Percentiles rank a stretch among this genome's conserved stretches.
phyloP scores from a whole-genome alignment of 495 filamentous ascomycete genomes.

The Chlorociboria aeruginascens region DNA sequence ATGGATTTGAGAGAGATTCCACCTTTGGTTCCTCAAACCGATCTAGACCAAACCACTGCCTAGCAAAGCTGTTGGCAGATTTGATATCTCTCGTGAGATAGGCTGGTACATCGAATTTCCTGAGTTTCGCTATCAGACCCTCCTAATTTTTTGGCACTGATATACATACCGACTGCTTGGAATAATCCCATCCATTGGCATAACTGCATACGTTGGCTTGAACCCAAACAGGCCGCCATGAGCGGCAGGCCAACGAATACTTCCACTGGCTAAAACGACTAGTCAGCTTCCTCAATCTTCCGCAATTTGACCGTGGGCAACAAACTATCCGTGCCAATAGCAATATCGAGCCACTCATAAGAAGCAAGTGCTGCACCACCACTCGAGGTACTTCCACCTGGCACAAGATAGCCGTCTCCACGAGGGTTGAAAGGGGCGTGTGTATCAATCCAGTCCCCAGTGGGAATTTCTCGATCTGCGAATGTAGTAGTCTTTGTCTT shows the following conservation, averaged over 20 bases:
- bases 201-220: too few relatives aligned
- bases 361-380: constrained; percentile 26
- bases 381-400: constrained; percentile 26
- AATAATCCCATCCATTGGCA: too few relatives aligned
- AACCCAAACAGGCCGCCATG: constrained; percentile 19
- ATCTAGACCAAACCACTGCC: too few relatives aligned
- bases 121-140: too few relatives aligned
- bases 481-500: constrained; percentile 49
- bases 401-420: constrained; percentile 32
- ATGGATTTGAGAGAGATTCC: too few relatives aligned
- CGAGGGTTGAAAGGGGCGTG: constrained; percentile 31
- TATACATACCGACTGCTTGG: too few relatives aligned
- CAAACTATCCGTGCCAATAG: constrained; percentile 17
- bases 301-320: not conserved
- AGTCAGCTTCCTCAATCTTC: not conserved
- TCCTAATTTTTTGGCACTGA: too few relatives aligned
- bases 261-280: constrained; percentile 5
- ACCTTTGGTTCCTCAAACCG: too few relatives aligned
- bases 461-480: constrained; percentile 37
- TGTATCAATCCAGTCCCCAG: constrained; percentile 16
- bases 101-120: too few relatives aligned
- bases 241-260: constrained; percentile 7
- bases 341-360: constrained; percentile 35
- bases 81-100: too few relatives aligned
- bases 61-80: too few relatives aligned